Conservation (phyloP, 352 stramenopile species). For the Globisporangium apiculatum region DNA sequence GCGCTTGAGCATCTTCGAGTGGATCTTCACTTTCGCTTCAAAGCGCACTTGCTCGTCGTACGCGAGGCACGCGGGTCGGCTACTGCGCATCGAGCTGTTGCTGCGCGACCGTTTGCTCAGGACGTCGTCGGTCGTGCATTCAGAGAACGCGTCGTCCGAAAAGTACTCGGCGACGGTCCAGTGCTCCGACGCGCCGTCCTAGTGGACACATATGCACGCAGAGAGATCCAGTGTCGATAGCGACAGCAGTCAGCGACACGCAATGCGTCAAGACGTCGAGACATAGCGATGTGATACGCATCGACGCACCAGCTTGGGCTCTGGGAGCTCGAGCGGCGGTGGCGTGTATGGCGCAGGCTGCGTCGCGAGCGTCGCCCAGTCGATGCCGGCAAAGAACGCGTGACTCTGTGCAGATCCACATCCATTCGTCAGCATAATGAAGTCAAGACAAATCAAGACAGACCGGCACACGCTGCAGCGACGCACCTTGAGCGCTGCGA, state of each 20-base stretch:
- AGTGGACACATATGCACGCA: not conserved
- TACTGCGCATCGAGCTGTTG: constrained; percentile 51
- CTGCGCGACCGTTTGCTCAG: constrained; percentile 49
- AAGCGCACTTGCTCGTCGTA: constrained; percentile 65
- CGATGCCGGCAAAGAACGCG: constrained; percentile 69
- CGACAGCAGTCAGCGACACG: not conserved
- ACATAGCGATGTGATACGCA: not conserved
- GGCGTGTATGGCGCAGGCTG: constrained; percentile 54
- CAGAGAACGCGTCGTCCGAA: constrained; percentile 65
- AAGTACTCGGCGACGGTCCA: constrained; percentile 82
- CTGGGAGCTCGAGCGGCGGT: constrained; percentile 41
- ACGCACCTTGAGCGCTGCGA: constrained; percentile 55
- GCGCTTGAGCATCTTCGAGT: constrained; percentile 73
- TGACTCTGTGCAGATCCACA: constrained; percentile 32
- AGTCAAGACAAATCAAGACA: not conserved
- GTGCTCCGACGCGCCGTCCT: constrained; percentile 70
- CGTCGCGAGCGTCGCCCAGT: constrained; percentile 58
- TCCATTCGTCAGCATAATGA: not conserved
- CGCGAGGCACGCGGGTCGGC: constrained; percentile 45
- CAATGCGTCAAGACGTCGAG: not conserved
- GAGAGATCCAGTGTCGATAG: too few species aligned
- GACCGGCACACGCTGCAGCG: not conserved
- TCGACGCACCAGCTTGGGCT: constrained; percentile 40
- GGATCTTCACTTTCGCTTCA: constrained; percentile 70
- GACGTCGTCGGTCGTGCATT: constrained; percentile 54